Conservation (phyloP, 495 filamentous ascomycete species). For the Lasiosphaeria ovina region DNA sequence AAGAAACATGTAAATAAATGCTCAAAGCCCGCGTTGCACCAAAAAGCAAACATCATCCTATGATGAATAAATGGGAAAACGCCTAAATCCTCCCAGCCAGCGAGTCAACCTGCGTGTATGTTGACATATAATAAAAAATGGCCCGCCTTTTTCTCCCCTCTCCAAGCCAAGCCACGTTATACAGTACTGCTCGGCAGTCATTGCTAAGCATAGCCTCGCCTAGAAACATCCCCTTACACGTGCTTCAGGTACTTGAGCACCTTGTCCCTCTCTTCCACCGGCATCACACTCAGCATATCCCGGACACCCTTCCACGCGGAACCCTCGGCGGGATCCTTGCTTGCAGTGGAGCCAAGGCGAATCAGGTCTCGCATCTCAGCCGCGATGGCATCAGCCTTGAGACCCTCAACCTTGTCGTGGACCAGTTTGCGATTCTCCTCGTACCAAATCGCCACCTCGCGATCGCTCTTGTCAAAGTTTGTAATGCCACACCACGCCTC, state of each 20-base stretch:
- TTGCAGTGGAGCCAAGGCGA: conserved; percentile 42
- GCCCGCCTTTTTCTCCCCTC: neutral
- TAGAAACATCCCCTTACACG: conserved; percentile 15
- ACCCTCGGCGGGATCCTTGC: conserved; percentile 56
- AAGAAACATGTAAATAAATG: conserved; percentile 1
- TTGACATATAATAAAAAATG: neutral
- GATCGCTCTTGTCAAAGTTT: conserved; percentile 72
- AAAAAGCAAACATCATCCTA: neutral
- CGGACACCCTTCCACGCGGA: conserved; percentile 84
- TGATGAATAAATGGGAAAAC: neutral
- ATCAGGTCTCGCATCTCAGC: conserved; percentile 76
- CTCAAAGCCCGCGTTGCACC: neutral
- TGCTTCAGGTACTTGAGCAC: conserved; percentile 67
- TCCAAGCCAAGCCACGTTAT: neutral
- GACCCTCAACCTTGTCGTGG: conserved; percentile 69
- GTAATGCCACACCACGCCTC: conserved; percentile 73
- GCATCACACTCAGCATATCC: conserved; percentile 79
- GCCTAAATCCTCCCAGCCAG: neutral
- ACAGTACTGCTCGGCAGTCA: neutral
- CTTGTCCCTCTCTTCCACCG: conserved; percentile 82
- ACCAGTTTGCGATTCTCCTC: conserved; percentile 89
- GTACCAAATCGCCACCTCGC: conserved; percentile 89
- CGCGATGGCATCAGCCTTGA: conserved; percentile 75
- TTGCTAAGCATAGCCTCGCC: neutral
- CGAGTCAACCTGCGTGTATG: neutral